Evolutionary conservation across 306 rosid genomes (phyloP).

Genomic region (Quercus wislizeni): DNA sequence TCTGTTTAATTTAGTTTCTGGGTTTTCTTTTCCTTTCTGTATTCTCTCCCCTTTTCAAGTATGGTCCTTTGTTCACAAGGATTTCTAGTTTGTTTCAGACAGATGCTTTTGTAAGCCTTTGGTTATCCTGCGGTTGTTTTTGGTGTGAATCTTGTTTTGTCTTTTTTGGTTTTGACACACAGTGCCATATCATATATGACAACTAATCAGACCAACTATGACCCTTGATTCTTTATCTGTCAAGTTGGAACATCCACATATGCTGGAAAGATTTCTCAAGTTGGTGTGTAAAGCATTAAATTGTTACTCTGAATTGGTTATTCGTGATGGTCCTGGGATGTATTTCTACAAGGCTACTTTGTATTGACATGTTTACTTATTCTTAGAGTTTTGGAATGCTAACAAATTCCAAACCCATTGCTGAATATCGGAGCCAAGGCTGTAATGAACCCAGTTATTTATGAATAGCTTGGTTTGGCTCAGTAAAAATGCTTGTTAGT

Average conservation of each 20-base stretch:
- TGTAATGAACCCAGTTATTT: too few species aligned
- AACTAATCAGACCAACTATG: not conserved
- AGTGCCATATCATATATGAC: not conserved
- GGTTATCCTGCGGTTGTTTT: not conserved
- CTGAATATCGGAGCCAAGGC: not conserved
- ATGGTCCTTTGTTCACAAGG: not conserved
- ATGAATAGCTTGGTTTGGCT: too few species aligned
- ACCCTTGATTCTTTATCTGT: not conserved
- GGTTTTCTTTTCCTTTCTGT: constrained; percentile 11
- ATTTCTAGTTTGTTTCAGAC: not conserved
- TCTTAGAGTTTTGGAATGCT: not conserved
- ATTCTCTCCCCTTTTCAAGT: constrained; percentile 8
- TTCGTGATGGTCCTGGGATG: not conserved
- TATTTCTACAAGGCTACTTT: not conserved
- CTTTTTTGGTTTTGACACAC: too few species aligned
- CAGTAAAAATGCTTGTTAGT: too few species aligned
- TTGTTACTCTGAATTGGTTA: not conserved
- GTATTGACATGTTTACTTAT: not conserved
- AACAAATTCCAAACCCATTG: not conserved
- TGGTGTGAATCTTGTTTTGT: not conserved
- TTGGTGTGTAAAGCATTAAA: not conserved
- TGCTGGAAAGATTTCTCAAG: not conserved
- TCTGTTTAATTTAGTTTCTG: constrained; percentile 13
- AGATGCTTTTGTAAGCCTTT: not conserved
- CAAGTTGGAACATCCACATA: not conserved